A percentile compares a stretch with the other conserved stretches of the same genome.
phyloP scores from a whole-genome alignment of 1,284 basidiomycete species.

The Irpex sp. region DNA sequence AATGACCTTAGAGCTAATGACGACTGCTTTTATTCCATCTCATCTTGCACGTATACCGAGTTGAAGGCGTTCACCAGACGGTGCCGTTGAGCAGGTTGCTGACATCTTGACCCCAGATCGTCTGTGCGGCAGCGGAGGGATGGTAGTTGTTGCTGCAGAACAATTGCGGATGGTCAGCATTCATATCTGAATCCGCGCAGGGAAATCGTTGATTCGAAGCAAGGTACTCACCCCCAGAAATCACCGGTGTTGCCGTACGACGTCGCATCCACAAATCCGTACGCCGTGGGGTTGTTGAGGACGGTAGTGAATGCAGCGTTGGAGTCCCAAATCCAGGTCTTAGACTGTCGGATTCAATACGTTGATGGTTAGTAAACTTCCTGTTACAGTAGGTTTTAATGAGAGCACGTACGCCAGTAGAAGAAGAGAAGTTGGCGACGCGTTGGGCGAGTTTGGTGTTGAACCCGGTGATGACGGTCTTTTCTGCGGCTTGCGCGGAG shows the following conservation, averaged over 20 bases:
- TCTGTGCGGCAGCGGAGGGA: slow-evolving; percentile 31
- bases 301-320: slow-evolving; percentile 48
- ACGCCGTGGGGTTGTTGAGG: slow-evolving; percentile 42
- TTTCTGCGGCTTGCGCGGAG: slow-evolving; percentile 37
- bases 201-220: too few species aligned
- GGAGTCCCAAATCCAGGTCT: slow-evolving; percentile 50
- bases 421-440: slow-evolving; percentile 36
- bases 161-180: not conserved
- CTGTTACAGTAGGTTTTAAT: not conserved
- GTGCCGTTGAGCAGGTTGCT: slow-evolving; percentile 18
- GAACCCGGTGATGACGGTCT: slow-evolving; percentile 46
- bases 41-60: too few species aligned
- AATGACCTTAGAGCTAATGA: not conserved
- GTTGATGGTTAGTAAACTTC: not conserved
- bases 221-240: slow-evolving; percentile 46
- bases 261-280: slow-evolving; percentile 50
- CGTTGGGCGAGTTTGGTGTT: slow-evolving; percentile 44
- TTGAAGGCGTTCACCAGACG: slow-evolving; percentile 14
- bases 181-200: not conserved
- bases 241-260: slow-evolving; percentile 43
- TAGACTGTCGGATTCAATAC: slow-evolving; percentile 3
- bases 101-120: slow-evolving; percentile 24
- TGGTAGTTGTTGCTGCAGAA: slow-evolving; percentile 24
- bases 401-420: slow-evolving; percentile 37
- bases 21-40: not conserved